A percentile compares a stretch with the other conserved stretches of the same genome.
These are phyloP conservation scores for Solanum ossicruentum DNA, from an alignment of 257 asterid genomes.

Conservation along the genomic window DNA sequence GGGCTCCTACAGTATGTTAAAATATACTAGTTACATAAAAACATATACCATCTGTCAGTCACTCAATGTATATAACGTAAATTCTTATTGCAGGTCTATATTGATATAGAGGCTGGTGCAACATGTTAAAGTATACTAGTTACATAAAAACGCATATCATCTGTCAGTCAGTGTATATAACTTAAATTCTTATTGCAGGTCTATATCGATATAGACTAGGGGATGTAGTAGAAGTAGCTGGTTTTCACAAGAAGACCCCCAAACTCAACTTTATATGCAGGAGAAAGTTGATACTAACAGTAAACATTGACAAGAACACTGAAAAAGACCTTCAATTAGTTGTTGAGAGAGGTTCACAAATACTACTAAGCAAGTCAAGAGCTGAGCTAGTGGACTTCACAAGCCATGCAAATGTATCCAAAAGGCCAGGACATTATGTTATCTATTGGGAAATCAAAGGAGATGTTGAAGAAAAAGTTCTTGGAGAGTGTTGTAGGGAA, in stretches of 20 bases:
- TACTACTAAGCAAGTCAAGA: slow-evolving; percentile 17
- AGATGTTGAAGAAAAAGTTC: slow-evolving; percentile 36
- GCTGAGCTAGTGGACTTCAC: slow-evolving; percentile 74
- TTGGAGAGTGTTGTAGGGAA: slow-evolving; percentile 48
- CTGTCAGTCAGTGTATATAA: too few species aligned
- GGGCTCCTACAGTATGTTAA: not conserved
- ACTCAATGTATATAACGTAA: too few species aligned
- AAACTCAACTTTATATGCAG: slow-evolving; percentile 58
- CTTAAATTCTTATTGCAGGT: slow-evolving; percentile 17
- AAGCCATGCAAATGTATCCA: slow-evolving; percentile 48
- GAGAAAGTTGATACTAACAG: slow-evolving; percentile 53
- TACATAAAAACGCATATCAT: not conserved
- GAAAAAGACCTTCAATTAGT: slow-evolving; percentile 65
- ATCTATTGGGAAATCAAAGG: slow-evolving; percentile 72
- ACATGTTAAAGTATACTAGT: not conserved
- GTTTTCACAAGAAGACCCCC: slow-evolving; percentile 58
- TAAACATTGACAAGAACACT: slow-evolving; percentile 66
- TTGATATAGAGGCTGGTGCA: slow-evolving; percentile 19
- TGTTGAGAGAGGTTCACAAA: slow-evolving; percentile 46
- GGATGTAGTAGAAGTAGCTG: slow-evolving; percentile 59
- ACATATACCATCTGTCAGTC: not conserved
- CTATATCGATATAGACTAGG: slow-evolving; percentile 61
- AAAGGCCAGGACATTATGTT: slow-evolving; percentile 60
- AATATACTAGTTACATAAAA: not conserved
- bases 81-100: slow-evolving; percentile 37